Conservation (phyloP, 768 basidiomycete genomes). For the Boletus subparvulus region DNA sequence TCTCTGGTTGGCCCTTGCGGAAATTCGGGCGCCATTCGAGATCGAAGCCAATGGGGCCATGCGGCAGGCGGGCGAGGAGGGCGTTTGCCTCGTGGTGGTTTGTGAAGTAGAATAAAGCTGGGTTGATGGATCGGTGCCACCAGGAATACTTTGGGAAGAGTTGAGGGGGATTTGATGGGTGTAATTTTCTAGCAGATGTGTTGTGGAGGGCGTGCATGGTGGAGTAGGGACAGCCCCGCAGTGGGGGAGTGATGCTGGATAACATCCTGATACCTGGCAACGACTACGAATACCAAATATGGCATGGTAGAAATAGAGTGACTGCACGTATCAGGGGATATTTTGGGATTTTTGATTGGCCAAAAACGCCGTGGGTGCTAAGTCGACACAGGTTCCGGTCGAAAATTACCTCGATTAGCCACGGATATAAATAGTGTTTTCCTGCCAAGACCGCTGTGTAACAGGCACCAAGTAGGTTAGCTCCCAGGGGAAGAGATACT, state of each 20-base stretch:
- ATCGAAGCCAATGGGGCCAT: conserved; percentile 59
- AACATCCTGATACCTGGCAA: background rate
- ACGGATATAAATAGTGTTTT: conserved; percentile 32
- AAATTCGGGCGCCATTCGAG: conserved; percentile 76
- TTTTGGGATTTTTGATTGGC: conserved; percentile 26
- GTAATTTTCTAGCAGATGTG: background rate
- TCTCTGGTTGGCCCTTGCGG: conserved; percentile 51
- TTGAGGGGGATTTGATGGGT: background rate
- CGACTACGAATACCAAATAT: conserved; percentile 14
- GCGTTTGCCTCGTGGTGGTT: conserved; percentile 32
- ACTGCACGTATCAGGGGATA: background rate
- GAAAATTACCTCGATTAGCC: conserved; percentile 19
- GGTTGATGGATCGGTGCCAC: conserved; percentile 9
- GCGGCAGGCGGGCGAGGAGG: conserved; percentile 19
- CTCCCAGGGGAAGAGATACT: conserved; percentile 11
- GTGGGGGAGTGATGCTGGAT: conserved; percentile 1
- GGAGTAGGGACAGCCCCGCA: conserved; percentile 6
- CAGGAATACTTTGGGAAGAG: conserved; percentile 23
- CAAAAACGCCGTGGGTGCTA: conserved; percentile 11
- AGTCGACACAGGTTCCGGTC: conserved; percentile 18
- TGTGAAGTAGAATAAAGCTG: conserved; percentile 33
- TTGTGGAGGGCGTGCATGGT: conserved; percentile 5
- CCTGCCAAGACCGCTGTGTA: conserved; percentile 32
- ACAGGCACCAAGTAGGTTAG: conserved; percentile 28
- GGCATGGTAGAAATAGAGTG: conserved; percentile 15